phyloP scores from a whole-genome alignment of 2,329 filamentous ascomycete species.

The Periglandula ipomoeae region DNA sequence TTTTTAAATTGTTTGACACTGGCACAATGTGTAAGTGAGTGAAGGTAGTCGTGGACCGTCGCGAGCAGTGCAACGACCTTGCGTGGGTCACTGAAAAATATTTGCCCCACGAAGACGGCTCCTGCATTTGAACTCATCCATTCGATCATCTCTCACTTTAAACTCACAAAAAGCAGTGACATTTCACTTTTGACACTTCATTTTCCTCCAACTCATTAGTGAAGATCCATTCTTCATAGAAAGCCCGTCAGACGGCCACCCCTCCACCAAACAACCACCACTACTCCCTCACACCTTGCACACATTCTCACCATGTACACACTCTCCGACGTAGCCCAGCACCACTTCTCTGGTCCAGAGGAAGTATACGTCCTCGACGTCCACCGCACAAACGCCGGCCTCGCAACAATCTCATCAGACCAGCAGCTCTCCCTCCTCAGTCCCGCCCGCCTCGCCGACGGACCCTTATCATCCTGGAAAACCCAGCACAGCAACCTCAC shows the following conservation, averaged over 20 bases:
- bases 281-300: not conserved
- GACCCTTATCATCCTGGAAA: slow-evolving; percentile 38
- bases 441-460: slow-evolving; percentile 42
- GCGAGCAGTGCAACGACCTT: no score
- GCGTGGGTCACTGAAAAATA: slow-evolving; percentile 10
- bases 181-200: no score
- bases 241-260: no score
- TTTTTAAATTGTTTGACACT: no score
- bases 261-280: no score
- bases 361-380: slow-evolving; percentile 52
- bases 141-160: not conserved
- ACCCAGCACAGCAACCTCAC: slow-evolving; percentile 55
- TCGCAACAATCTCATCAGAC: slow-evolving; percentile 61
- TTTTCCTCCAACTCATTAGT: no score
- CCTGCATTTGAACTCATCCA: no score
- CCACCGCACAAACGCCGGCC: slow-evolving; percentile 36
- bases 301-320: slow-evolving; percentile 21
- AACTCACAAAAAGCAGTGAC: no score
- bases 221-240: no score
- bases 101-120: slow-evolving; percentile 15
- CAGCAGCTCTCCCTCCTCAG: slow-evolving; percentile 60
- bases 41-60: no score
- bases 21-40: not conserved
- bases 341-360: slow-evolving; percentile 16
- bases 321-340: slow-evolving; percentile 22